Evolutionary conservation across 2,329 filamentous ascomycete genomes (phyloP).

Genomic region (Aureobasidium sp.): DNA sequence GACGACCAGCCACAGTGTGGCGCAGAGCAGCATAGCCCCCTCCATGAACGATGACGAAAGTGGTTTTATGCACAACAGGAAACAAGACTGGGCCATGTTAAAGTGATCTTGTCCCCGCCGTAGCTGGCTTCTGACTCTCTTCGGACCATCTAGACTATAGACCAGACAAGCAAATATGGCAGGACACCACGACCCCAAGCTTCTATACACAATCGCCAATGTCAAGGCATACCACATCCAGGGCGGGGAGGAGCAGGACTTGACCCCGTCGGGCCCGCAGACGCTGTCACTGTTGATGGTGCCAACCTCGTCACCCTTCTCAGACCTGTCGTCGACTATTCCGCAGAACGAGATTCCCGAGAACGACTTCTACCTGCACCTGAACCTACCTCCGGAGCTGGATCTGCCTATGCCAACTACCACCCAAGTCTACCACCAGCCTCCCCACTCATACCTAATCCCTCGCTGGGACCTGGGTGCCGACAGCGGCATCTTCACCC

Average conservation of each 20-base stretch:
- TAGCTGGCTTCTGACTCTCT: background rate
- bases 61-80: background rate
- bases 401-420: slow-evolving; percentile 89
- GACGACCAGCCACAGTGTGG: background rate
- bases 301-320: slow-evolving; percentile 70
- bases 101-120: background rate
- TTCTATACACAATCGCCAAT: slow-evolving; percentile 59
- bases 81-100: background rate
- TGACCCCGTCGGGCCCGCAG: slow-evolving; percentile 84
- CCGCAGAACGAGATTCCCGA: slow-evolving; percentile 51
- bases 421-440: slow-evolving; percentile 95
- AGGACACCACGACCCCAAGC: slow-evolving; percentile 45
- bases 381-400: slow-evolving; percentile 88
- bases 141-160: background rate
- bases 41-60: background rate
- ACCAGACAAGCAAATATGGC: slow-evolving; percentile 27
- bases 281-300: slow-evolving; percentile 94
- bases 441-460: slow-evolving; percentile 85
- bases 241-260: slow-evolving; percentile 71
- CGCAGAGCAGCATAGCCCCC: background rate
- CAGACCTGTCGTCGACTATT: slow-evolving; percentile 47
- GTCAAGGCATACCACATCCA: slow-evolving; percentile 87
- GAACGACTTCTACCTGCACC: slow-evolving; percentile 94
- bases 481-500: slow-evolving; percentile 81
- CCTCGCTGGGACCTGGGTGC: slow-evolving; percentile 90